phyloP scores from a whole-genome alignment of 495 filamentous ascomycete genomes.

The Xylaria castorea region DNA sequence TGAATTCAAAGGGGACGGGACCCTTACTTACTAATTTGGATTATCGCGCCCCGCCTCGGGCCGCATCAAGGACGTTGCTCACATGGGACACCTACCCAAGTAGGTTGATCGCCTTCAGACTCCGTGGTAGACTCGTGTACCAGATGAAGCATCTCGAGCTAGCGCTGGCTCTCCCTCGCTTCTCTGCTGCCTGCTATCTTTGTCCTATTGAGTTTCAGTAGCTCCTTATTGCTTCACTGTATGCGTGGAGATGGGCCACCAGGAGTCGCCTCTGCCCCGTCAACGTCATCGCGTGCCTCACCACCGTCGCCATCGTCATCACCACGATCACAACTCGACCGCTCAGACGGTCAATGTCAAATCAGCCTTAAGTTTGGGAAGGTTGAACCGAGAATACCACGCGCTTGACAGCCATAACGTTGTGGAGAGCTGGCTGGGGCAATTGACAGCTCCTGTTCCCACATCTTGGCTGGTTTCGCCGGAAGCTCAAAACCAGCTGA shows the following conservation, averaged over 20 bases:
- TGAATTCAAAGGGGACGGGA: not conserved
- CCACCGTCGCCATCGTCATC: constrained; percentile 28
- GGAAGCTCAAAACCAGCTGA: constrained; percentile 25
- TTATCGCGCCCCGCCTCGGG: not conserved
- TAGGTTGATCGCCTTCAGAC: not conserved
- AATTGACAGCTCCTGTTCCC: constrained; percentile 34
- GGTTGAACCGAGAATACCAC: constrained; percentile 29
- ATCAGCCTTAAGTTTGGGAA: constrained; percentile 15
- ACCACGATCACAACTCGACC: constrained; percentile 18
- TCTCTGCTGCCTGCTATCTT: not conserved
- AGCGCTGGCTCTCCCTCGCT: constrained; percentile 10
- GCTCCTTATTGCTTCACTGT: constrained; percentile 34
- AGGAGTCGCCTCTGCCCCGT: constrained; percentile 32
- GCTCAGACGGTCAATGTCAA: not conserved
- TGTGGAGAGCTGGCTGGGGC: constrained; percentile 47
- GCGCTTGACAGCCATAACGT: constrained; percentile 33
- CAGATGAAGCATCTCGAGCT: not conserved
- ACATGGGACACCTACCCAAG: not conserved
- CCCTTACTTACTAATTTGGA: constrained; percentile 1
- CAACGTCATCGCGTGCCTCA: constrained; percentile 36
- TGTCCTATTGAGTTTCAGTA: constrained; percentile 33
- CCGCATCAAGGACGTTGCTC: not conserved
- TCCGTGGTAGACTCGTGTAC: constrained; percentile 1
- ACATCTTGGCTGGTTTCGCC: constrained; percentile 28
- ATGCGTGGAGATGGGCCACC: constrained; percentile 33